Conservation (phyloP, 208 protist species). For the Leishmania amazonensis region DNA sequence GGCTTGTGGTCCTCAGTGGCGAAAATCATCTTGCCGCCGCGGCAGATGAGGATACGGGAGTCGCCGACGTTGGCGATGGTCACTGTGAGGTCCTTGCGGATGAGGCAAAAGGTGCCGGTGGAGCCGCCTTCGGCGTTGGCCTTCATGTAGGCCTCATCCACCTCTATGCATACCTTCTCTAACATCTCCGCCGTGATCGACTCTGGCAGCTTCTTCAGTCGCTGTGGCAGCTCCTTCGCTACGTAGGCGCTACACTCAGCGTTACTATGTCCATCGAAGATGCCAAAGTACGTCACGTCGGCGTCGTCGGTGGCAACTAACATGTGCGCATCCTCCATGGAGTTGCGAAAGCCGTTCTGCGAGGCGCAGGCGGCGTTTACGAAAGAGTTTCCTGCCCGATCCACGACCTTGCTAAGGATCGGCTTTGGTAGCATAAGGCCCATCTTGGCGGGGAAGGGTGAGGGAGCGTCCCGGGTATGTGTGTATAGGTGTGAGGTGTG, state of each 20-base stretch:
- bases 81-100: constrained; percentile 55
- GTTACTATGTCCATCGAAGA: constrained; percentile 93
- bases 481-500: neutral
- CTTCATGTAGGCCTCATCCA: constrained; percentile 80
- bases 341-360: constrained; percentile 83
- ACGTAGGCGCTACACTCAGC: constrained; percentile 80
- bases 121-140: constrained; percentile 67
- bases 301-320: constrained; percentile 33
- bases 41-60: constrained; percentile 81
- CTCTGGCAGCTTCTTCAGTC: constrained; percentile 52
- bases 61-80: constrained; percentile 92
- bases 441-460: constrained; percentile 40
- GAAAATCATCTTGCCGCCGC: constrained; percentile 65
- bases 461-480: neutral
- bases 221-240: constrained; percentile 52
- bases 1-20: constrained; percentile 94
- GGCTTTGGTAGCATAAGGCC: constrained; percentile 85
- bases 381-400: constrained; percentile 70
- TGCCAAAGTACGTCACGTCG: constrained; percentile 67
- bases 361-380: constrained; percentile 54
- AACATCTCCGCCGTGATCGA: constrained; percentile 63
- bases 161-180: constrained; percentile 70
- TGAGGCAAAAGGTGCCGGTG: constrained; percentile 84
- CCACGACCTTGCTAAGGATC: constrained; percentile 83
- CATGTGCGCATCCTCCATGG: constrained; percentile 93